phyloP scores from a whole-genome alignment of 2,329 filamentous ascomycete genomes.

The Aureobasidium pullulans region DNA sequence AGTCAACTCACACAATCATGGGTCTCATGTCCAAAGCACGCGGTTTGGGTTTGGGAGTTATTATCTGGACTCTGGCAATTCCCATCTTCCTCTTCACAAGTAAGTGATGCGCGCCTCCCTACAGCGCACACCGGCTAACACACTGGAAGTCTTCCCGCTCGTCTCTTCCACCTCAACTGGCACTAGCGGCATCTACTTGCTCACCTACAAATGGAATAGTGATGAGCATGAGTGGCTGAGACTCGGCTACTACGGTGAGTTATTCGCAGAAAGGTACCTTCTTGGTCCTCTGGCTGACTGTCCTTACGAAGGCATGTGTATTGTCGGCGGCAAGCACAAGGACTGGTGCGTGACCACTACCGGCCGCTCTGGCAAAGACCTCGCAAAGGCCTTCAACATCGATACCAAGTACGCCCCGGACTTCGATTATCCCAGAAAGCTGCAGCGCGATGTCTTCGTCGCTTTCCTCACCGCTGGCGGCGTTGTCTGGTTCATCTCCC shows the following conservation, averaged over 20 bases:
- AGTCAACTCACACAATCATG: background rate
- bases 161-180: slow-evolving; percentile 9
- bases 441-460: slow-evolving; percentile 15
- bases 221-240: slow-evolving; percentile 4
- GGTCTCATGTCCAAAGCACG: slow-evolving; percentile 7
- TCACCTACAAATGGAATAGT: slow-evolving; percentile 1
- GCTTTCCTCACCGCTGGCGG: slow-evolving; percentile 18
- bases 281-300: background rate
- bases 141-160: slow-evolving; percentile 13
- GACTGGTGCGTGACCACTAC: slow-evolving; percentile 8
- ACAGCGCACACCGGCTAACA: background rate
- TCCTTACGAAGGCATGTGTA: background rate
- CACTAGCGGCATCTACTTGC: slow-evolving; percentile 13
- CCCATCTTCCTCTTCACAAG: slow-evolving; percentile 17
- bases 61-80: slow-evolving; percentile 14
- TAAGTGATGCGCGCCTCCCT: background rate
- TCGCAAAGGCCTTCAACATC: slow-evolving; percentile 9
- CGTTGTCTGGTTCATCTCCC: slow-evolving; percentile 13
- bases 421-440: slow-evolving; percentile 10
- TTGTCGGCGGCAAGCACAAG: background rate
- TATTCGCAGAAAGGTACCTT: background rate
- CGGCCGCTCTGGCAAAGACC: slow-evolving; percentile 1
- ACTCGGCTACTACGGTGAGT: slow-evolving; percentile 16
- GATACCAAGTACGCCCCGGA: background rate
- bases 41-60: slow-evolving; percentile 8